Base-by-base conservation (phyloP, 164 flowering plant species). In the Tetrastigma voinierianum region DNA sequence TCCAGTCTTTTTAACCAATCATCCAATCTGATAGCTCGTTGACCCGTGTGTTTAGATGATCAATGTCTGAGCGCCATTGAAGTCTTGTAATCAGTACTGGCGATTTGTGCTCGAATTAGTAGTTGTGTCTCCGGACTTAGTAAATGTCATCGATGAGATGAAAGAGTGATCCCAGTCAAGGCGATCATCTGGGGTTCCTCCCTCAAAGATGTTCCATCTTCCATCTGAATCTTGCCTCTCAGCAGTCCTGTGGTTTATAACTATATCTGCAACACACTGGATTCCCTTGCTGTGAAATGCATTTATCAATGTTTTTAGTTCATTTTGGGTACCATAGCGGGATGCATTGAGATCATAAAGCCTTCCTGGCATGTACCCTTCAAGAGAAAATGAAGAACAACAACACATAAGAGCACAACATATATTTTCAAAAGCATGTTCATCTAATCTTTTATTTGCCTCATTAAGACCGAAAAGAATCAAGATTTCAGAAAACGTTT, bases 361-460 rank as follows among this genome's bases (percentile, higher is more conserved):
- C 72, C 87, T 83, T 61, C 94, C 94, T 0, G 94, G 98, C 77
- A 86, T 21, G 76, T 91, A 91, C 2, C 97, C 97, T 87, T 72
- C 21, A 69, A 61, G 17, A 51, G 6, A 16, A 24, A 45, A 46
- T 9, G 4, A n/a, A 53, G 19, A 7, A 32, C 56, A 24, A 17
- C 2, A 1, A 65, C 20, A 47, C 13, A 64, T 46, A 47, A 14
- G 57, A 48, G 24, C n/a, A n/a, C n/a, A n/a, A n/a, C n/a, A n/a
- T n/a, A n/a, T n/a, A n/a, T n/a, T n/a, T n/a, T n/a, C n/a, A n/a
- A n/a, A n/a, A n/a, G n/a, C n/a, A n/a, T n/a, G n/a, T n/a, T n/a
- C n/a, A n/a, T n/a, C n/a, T n/a, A n/a, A n/a, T n/a, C n/a, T n/a
- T n/a, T n/a, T n/a, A n/a, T n/a, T n/a, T n/a, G n/a, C n/a, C n/a